Conservation (phyloP, 2,329 filamentous ascomycete species). For the Aspergillus aculeatus region DNA sequence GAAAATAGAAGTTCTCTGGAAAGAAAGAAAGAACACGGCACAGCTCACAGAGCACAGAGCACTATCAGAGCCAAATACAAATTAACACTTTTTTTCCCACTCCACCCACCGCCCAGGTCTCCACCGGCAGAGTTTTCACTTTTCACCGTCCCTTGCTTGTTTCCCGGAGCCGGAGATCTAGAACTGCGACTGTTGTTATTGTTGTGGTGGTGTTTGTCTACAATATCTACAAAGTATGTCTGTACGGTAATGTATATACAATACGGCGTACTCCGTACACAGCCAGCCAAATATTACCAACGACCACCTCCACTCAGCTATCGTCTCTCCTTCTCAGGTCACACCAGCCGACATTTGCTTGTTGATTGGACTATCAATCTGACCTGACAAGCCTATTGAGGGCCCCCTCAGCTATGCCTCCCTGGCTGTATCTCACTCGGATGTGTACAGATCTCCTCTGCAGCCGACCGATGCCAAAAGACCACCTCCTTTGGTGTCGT, state of each 20-base stretch:
- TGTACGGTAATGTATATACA: conserved; percentile 17
- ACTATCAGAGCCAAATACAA: background rate
- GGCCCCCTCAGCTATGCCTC: background rate
- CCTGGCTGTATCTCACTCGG: background rate
- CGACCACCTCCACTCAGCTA: background rate
- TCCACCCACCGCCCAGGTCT: conserved; percentile 12
- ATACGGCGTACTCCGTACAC: background rate
- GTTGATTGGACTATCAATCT: background rate
- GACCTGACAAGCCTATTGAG: background rate
- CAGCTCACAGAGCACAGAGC: background rate
- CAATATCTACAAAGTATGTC: background rate
- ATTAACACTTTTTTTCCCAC: conserved; percentile 7
- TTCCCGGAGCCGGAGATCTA: conserved; percentile 16
- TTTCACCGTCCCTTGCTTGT: conserved; percentile 20
- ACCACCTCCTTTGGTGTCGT: too few species aligned
- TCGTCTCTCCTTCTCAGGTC: background rate
- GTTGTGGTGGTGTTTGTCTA: conserved; percentile 7
- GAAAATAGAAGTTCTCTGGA: background rate
- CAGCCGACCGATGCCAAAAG: background rate
- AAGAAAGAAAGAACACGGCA: background rate
- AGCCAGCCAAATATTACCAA: too few species aligned
- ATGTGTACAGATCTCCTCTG: background rate
- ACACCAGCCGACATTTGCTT: background rate
- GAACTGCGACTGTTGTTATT: conserved; percentile 6
- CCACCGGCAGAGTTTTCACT: conserved; percentile 20